Conservation (phyloP, 805 yeast species). For the Saccharomycopsis sp. region DNA sequence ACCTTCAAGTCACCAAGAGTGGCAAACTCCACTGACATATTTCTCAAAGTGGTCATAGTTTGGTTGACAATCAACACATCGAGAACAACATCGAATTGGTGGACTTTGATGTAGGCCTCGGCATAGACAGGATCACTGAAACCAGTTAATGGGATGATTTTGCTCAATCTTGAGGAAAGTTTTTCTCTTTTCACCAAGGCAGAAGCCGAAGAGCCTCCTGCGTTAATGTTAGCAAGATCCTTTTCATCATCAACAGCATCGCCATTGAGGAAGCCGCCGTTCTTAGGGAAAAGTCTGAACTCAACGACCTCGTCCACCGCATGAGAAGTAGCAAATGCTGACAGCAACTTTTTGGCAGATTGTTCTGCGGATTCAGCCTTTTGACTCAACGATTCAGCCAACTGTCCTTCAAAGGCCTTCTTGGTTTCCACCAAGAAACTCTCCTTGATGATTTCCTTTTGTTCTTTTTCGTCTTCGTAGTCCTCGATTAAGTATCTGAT, state of each 20-base stretch:
- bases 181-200: conserved; percentile 42
- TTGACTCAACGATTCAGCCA: conserved; percentile 53
- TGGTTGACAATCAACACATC: conserved; percentile 94
- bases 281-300: conserved; percentile 53
- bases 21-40: conserved; percentile 89
- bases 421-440: conserved; percentile 87
- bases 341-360: conserved; percentile 37
- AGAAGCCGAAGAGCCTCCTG: conserved; percentile 9
- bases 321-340: conserved; percentile 34
- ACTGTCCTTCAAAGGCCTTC: conserved; percentile 71
- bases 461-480: conserved; percentile 39
- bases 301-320: conserved; percentile 63
- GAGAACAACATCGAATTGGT: conserved; percentile 90
- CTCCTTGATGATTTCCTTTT: conserved; percentile 38
- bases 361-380: conserved; percentile 48
- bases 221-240: conserved; percentile 19
- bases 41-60: conserved; percentile 83
- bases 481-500: conserved; percentile 72
- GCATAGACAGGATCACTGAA: conserved; percentile 97
- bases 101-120: conserved; percentile 93
- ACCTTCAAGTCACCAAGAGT: conserved; percentile 94
- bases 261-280: conserved; percentile 34
- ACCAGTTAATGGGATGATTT: conserved; percentile 93
- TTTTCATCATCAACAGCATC: conserved; percentile 35
- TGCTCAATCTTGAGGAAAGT: conserved; percentile 71